These are phyloP conservation scores for Cladophialophora bantiana DNA, from an alignment of 2,329 filamentous ascomycete species.

Conservation along the genomic window DNA sequence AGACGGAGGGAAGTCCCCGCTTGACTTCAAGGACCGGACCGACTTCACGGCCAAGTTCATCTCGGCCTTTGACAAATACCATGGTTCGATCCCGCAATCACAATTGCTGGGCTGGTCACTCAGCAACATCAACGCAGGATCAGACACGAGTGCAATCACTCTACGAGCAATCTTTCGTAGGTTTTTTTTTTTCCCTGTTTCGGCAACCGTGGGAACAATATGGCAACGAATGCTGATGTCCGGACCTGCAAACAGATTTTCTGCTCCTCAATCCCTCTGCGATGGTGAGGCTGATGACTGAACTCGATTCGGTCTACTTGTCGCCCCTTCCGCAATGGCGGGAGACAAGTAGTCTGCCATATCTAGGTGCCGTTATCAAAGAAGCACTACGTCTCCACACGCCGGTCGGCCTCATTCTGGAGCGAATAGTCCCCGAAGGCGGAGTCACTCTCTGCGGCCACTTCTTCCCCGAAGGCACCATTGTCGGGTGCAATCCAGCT, in stretches of 20 bases:
- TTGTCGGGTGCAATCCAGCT: slow-evolving; percentile 77
- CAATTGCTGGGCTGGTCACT: slow-evolving; percentile 44
- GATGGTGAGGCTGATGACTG: slow-evolving; percentile 41
- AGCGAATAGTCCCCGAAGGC: slow-evolving; percentile 70
- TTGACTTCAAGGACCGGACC: slow-evolving; percentile 30
- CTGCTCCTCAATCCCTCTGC: slow-evolving; percentile 32
- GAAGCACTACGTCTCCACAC: slow-evolving; percentile 63
- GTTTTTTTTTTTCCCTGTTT: slow-evolving; percentile 36
- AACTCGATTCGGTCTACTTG: slow-evolving; percentile 38
- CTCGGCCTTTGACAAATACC: slow-evolving; percentile 40
- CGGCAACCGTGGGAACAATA: neutral
- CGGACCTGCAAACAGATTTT: neutral
- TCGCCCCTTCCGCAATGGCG: slow-evolving; percentile 40
- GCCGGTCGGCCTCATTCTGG: slow-evolving; percentile 72
- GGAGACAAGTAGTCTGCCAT: slow-evolving; percentile 29
- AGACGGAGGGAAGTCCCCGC: slow-evolving; percentile 1
- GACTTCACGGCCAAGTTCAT: slow-evolving; percentile 40
- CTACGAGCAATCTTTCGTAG: slow-evolving; percentile 44
- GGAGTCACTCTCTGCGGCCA: slow-evolving; percentile 72
- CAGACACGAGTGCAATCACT: slow-evolving; percentile 47
- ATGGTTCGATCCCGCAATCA: slow-evolving; percentile 13
- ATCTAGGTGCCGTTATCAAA: slow-evolving; percentile 28
- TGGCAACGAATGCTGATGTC: neutral
- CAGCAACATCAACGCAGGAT: slow-evolving; percentile 46
- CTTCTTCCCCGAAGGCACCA: slow-evolving; percentile 70